Evolutionary conservation across 352 stramenopile genomes (phyloP).

Genomic region (Pythium grandisporangium): DNA sequence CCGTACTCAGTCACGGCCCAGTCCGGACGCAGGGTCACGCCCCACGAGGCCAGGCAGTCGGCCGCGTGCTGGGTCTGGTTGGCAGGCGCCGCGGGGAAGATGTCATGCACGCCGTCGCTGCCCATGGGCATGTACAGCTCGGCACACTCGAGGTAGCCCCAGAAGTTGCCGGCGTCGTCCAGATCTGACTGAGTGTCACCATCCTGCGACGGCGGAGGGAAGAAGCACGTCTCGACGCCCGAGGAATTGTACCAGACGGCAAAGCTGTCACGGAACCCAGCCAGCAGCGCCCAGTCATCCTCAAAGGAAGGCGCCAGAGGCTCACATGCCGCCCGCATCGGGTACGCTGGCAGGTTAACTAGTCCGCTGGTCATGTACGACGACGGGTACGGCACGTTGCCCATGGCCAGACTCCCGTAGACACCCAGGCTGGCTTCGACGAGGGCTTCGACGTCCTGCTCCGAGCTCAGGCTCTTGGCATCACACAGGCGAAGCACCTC

Average conservation of each 20-base stretch:
- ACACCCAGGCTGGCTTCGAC: conserved; percentile 26
- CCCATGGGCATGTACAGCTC: conserved; percentile 33
- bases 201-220: conserved; percentile 1
- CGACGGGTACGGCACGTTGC: conserved; percentile 86
- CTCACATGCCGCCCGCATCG: conserved; percentile 62
- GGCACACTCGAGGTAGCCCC: conserved; percentile 33
- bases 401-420: conserved; percentile 82
- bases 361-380: conserved; percentile 76
- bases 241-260: conserved; percentile 36
- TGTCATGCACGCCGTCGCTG: conserved; percentile 44
- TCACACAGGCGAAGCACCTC: conserved; percentile 20
- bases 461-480: conserved; percentile 6
- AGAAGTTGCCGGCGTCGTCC: conserved; percentile 20
- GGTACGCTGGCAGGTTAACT: conserved; percentile 65
- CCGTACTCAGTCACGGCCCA: conserved; percentile 39
- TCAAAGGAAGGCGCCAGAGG: conserved; percentile 16
- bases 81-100: conserved; percentile 45
- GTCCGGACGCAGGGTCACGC: conserved; percentile 19
- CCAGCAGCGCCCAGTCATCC: conserved; percentile 12
- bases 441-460: conserved; percentile 19
- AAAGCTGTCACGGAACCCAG: conserved; percentile 17
- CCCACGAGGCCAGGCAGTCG: conserved; percentile 29
- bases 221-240: conserved; percentile 17
- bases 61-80: conserved; percentile 24
- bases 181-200: neutral